These are phyloP conservation scores for Choiromyces venosus DNA, from an alignment of 495 filamentous ascomycete species.

Conservation along the genomic window DNA sequence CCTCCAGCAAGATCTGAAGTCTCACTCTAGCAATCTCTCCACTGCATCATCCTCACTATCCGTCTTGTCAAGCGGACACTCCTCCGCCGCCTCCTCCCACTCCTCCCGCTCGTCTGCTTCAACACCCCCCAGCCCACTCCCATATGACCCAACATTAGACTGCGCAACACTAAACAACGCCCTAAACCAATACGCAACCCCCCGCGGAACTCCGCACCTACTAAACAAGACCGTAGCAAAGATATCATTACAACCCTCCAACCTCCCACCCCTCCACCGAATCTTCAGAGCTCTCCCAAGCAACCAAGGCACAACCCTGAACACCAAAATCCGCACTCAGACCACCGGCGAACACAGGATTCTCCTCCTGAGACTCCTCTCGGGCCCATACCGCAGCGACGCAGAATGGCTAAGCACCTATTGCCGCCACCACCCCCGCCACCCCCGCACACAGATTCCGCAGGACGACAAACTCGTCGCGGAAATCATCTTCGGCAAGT, in stretches of 20 bases:
- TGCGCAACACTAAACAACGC: constrained; percentile 22
- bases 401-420: constrained; percentile 30
- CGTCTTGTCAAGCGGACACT: constrained; percentile 11
- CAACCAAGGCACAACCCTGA: constrained; percentile 19
- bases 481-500: constrained; percentile 35
- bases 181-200: constrained; percentile 10
- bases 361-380: constrained; percentile 25
- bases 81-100: not conserved
- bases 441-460: constrained; percentile 9
- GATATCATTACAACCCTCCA: constrained; percentile 20
- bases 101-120: constrained; percentile 16
- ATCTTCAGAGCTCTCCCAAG: constrained; percentile 16
- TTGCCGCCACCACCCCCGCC: constrained; percentile 10
- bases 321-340: constrained; percentile 19
- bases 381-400: constrained; percentile 24
- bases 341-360: constrained; percentile 30
- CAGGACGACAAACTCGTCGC: constrained; percentile 35
- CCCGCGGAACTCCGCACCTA: constrained; percentile 16
- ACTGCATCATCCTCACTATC: constrained; percentile 12
- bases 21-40: not conserved
- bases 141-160: constrained; percentile 32
- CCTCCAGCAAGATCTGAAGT: not conserved
- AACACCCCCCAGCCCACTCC: constrained; percentile 5
- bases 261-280: constrained; percentile 23
- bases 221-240: constrained; percentile 17